Base-by-base conservation (phyloP, 177 flowering plant genomes). In the Vitis hybrid region DNA sequence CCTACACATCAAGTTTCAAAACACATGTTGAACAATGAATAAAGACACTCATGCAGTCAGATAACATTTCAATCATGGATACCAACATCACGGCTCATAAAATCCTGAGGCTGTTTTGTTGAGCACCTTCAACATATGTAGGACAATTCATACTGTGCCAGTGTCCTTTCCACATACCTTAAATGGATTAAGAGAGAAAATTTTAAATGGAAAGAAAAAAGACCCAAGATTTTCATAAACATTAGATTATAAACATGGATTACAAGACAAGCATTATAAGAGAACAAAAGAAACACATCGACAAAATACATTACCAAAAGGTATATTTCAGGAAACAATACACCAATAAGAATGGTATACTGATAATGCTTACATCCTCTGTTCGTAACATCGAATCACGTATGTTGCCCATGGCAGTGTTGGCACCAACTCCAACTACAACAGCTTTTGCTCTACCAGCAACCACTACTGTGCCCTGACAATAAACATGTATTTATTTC, bases 381-480 rank as follows among this genome's bases (percentile, higher is more conserved):
- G 94, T 89, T 72, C 68, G 91, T 82, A 93, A 71, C 93, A 95
- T 93, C n/a, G 97, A 93, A 79, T 95, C 99, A 6, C 93, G 99
- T 67, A 95, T 95, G 82, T 88, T 89, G 16, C 99, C 99, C 99
- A 95, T 93, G 65, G 99, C 99, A 76, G 99, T 93, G 76, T 89
- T 91, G 54, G 97, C 78, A 66, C 99, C 99, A 72, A 95, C 96
- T 67, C 98, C 97, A 74, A 88, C 85, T 21, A 95, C 99, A 76
- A 90, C 82, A 67, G 99, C 99, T 80, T 93, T 91, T 68, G 96
- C 99, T 80, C 99, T 82, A 64, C 99, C 99, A 69, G 96, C 88
- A 68, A 91, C 99, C 54, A 93, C 94, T 14, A 88, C 83, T 52
- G 99, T 93, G 67, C 99, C 99, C 99, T 95, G 90, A 64, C 60